Base-by-base conservation (phyloP, 2,329 filamentous ascomycete genomes). In the Cladosporium oxysporum region DNA sequence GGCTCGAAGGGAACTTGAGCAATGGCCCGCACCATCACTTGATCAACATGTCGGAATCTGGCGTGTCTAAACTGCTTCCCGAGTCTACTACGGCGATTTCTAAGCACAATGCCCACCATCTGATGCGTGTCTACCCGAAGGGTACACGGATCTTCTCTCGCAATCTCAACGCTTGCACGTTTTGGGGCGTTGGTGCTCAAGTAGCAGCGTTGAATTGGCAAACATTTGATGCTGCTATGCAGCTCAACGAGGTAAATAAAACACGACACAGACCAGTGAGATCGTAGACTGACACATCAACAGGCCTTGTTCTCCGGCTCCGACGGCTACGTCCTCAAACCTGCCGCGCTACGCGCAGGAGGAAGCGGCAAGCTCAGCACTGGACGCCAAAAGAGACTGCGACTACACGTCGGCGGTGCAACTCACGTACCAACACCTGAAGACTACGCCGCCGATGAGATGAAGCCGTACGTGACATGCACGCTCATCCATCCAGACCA, bases 201-300 rank as follows among this genome's bases (percentile, higher is more conserved):
- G 87, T 91, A 57, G 90, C 87, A 73, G 88, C 88, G 3, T 80
- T 91, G 62, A 91, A 91, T 77, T 88, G 88, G 85, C 88, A 91
- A 72, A 88, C 84, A 0, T 91, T 90, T 69, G 87, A 87, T 37
- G 83, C 84, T 7, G 83, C 83, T 71, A 88, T 88, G 79, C 88
- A 90, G 75, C 80, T 90, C 69, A 90, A 90, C 73, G 87, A 90
- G 71, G 57, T 59, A 31, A 44, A 18, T 4, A 10, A 11, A 37
- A 6, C 1, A 23, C 6, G 2, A 21, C 3, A 3, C 12, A 6
- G 1, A 12, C n/a, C 8, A 37, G 14, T n/a, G 7, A 33, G 2
- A 16, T 37, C 8, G 5, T 5, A 2, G 12, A 23, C 55, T 58
- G 11, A 58, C 55, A 58, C 1, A 3, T 1, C 3, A 8, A 4